phyloP scores from a whole-genome alignment of 2,329 filamentous ascomycete species.

The Fusarium nurragi region DNA sequence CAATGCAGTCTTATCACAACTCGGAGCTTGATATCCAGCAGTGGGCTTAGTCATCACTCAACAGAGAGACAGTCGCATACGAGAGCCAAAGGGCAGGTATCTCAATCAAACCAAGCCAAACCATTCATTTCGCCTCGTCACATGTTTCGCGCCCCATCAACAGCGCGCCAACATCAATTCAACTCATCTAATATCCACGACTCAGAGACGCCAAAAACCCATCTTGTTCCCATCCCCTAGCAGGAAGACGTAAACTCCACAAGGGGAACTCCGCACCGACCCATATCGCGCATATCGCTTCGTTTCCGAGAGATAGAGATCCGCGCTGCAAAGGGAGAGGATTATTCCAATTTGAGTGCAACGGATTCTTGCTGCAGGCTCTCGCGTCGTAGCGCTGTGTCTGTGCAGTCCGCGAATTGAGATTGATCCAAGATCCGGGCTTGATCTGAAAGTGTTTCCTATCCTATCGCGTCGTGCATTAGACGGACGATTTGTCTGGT shows the following conservation, averaged over 20 bases:
- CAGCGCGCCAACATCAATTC: neutral
- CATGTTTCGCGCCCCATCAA: neutral
- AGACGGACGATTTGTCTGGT: neutral
- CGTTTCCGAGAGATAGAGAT: conserved; percentile 16
- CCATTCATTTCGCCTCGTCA: neutral
- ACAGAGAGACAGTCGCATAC: conserved; percentile 16
- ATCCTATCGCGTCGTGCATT: conserved; percentile 22
- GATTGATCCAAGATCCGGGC: neutral
- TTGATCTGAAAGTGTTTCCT: neutral
- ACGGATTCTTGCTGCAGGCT: neutral
- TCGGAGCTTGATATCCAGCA: neutral
- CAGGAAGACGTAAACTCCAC: conserved; percentile 20
- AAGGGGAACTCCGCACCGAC: conserved; percentile 28
- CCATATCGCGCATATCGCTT: conserved; percentile 18
- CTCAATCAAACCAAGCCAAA: conserved; percentile 14
- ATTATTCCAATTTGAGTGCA: neutral
- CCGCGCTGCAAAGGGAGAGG: conserved; percentile 13
- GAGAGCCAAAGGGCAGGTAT: conserved; percentile 17
- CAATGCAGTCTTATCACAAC: conserved; percentile 17
- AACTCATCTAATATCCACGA: neutral
- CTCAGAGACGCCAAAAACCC: neutral
- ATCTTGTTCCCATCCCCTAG: conserved; percentile 13
- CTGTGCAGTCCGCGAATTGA: neutral
- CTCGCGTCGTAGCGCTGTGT: neutral
- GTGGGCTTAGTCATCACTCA: conserved; percentile 33